phyloP scores from a whole-genome alignment of 2,329 filamentous ascomycete species.

The Chaetomium strumarium region DNA sequence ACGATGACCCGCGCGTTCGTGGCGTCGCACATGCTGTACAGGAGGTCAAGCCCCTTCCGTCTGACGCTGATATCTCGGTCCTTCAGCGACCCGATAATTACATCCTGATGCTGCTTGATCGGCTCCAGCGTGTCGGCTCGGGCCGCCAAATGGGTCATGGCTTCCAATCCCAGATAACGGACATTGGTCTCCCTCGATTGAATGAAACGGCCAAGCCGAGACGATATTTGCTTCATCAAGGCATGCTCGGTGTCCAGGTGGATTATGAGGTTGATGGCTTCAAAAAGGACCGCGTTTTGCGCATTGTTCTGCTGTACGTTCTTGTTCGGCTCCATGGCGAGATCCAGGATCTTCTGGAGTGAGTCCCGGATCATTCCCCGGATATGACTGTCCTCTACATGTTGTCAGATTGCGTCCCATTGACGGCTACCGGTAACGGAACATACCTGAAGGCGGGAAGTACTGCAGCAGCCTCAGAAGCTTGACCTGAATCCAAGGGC shows the following conservation, averaged over 20 bases:
- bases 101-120: slow-evolving; percentile 95
- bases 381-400: slow-evolving; percentile 79
- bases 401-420: not conserved
- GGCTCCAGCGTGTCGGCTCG: slow-evolving; percentile 90
- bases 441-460: slow-evolving; percentile 81
- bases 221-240: slow-evolving; percentile 93
- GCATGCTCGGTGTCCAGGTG: slow-evolving; percentile 92
- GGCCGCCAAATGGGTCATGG: slow-evolving; percentile 96
- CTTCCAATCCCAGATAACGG: slow-evolving; percentile 88
- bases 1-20: slow-evolving; percentile 93
- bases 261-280: slow-evolving; percentile 97
- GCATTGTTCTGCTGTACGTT: slow-evolving; percentile 99
- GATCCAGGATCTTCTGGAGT: slow-evolving; percentile 82
- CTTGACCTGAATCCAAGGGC: slow-evolving; percentile 97
- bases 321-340: slow-evolving; percentile 89
- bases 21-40: slow-evolving; percentile 99
- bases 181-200: slow-evolving; percentile 97
- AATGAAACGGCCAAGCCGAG: slow-evolving; percentile 87
- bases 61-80: slow-evolving; percentile 96
- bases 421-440: not conserved
- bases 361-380: slow-evolving; percentile 89
- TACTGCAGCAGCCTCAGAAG: slow-evolving; percentile 88
- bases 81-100: slow-evolving; percentile 89
- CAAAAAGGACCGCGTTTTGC: slow-evolving; percentile 94
- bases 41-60: slow-evolving; percentile 86